phyloP scores from a whole-genome alignment of 768 basidiomycete genomes.

The Serendipita sp. region DNA sequence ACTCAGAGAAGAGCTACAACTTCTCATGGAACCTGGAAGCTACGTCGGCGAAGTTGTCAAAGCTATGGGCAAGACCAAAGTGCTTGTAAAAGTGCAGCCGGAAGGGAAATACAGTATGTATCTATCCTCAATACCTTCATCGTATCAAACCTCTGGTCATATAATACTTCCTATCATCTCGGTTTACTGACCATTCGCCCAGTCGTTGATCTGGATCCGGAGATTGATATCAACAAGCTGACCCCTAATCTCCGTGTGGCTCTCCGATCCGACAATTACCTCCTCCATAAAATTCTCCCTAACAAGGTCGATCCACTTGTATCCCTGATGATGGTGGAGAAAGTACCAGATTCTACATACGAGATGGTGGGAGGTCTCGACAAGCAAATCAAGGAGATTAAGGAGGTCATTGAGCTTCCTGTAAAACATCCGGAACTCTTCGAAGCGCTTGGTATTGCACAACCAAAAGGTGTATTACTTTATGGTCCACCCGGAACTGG shows the following conservation, averaged over 20 bases:
- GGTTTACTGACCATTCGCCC: background rate
- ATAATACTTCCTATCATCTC: no score
- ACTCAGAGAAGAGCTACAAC: slow-evolving; percentile 78
- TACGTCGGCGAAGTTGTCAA: slow-evolving; percentile 98
- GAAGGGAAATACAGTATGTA: slow-evolving; percentile 96
- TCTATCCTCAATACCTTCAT: background rate
- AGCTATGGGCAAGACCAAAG: slow-evolving; percentile 98
- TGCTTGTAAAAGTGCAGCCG: slow-evolving; percentile 93
- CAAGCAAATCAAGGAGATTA: slow-evolving; percentile 96
- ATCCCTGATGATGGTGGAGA: slow-evolving; percentile 99
- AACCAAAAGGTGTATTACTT: slow-evolving; percentile 88
- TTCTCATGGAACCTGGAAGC: slow-evolving; percentile 86
- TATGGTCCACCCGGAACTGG: no score
- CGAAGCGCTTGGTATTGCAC: slow-evolving; percentile 89
- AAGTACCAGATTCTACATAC: slow-evolving; percentile 97
- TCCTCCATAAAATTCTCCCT: slow-evolving; percentile 88
- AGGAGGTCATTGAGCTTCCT: slow-evolving; percentile 95
- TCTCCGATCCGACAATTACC: slow-evolving; percentile 89
- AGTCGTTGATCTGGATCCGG: slow-evolving; percentile 89
- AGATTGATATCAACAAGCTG: slow-evolving; percentile 64
- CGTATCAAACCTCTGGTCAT: background rate
- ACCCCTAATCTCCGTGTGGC: slow-evolving; percentile 84
- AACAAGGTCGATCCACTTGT: slow-evolving; percentile 98
- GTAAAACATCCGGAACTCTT: slow-evolving; percentile 97
- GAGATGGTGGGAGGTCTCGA: slow-evolving; percentile 99